Percentiles rank a stretch among this genome's conserved stretches.
These are phyloP conservation scores for Pneumocystis sp. DNA, from an alignment of 1,139 yeast species.

Conservation along the genomic window DNA sequence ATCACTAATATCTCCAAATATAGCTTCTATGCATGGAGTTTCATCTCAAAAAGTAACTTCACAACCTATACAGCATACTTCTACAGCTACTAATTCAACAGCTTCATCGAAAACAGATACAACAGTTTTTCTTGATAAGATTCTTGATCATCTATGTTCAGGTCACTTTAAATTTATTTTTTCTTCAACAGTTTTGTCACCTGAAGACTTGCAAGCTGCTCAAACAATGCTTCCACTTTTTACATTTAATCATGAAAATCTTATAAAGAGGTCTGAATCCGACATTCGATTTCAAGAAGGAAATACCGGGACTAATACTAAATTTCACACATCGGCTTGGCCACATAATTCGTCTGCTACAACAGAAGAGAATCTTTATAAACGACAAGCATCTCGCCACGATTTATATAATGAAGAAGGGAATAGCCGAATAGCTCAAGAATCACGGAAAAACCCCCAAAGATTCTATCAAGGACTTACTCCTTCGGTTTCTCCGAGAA, in stretches of 20 bases:
- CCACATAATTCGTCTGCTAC: neutral
- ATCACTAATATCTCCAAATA: neutral
- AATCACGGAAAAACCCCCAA: neutral
- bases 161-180: constrained; percentile 23
- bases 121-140: constrained; percentile 20
- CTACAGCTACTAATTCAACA: neutral
- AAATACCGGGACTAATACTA: neutral
- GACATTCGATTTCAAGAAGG: neutral
- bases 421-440: neutral
- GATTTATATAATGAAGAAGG: neutral
- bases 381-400: neutral
- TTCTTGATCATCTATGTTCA: constrained; percentile 23
- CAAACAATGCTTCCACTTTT: constrained; percentile 30
- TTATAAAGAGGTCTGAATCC: neutral
- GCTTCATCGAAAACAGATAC: constrained; percentile 9
- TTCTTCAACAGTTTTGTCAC: constrained; percentile 25
- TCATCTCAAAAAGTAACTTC: neutral
- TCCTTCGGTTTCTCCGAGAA: neutral
- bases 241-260: constrained; percentile 18
- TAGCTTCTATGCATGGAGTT: constrained; percentile 1
- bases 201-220: constrained; percentile 22
- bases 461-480: neutral
- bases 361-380: neutral
- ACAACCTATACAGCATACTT: constrained; percentile 1
- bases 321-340: neutral